Conservation (phyloP, 768 basidiomycete genomes). For the Gautieria morchelliformis region DNA sequence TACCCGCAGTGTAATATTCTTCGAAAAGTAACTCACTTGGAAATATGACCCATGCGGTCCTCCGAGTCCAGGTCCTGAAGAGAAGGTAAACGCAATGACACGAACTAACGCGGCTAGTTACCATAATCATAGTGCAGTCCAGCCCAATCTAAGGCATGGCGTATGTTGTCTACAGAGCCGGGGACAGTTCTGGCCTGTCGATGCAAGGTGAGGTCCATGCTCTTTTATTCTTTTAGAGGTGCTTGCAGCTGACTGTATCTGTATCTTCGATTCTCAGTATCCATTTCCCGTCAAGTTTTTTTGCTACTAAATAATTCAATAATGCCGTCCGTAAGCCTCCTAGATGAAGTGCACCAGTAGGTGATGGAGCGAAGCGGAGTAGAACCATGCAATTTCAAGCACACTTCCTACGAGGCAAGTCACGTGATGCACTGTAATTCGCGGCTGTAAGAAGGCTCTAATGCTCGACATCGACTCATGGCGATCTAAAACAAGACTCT, state of each 20-base stretch:
- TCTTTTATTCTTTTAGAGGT: background rate
- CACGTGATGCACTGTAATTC: too few relatives aligned
- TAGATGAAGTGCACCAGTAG: constrained; percentile 88
- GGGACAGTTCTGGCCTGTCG: constrained; percentile 68
- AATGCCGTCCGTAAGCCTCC: constrained; percentile 92
- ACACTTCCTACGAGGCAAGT: too few relatives aligned
- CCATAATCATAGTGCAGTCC: constrained; percentile 89
- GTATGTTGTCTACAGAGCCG: constrained; percentile 76
- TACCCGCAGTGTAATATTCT: too few relatives aligned
- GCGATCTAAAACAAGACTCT: too few relatives aligned
- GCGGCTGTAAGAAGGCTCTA: too few relatives aligned
- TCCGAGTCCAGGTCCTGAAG: constrained; percentile 63
- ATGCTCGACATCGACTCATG: too few relatives aligned
- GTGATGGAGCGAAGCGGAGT: constrained; percentile 92
- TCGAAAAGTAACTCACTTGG: constrained; percentile 42
- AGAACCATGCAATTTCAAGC: constrained; percentile 39
- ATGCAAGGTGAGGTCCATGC: background rate
- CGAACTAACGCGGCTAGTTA: constrained; percentile 22
- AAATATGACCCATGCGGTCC: constrained; percentile 81
- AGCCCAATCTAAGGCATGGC: constrained; percentile 77
- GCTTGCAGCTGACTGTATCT: constrained; percentile 58
- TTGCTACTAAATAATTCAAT: constrained; percentile 83
- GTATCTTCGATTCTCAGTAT: constrained; percentile 93
- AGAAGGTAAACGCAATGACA: background rate
- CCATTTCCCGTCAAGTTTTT: constrained; percentile 79